A percentile compares a stretch with the other conserved stretches of the same genome.
phyloP scores from a whole-genome alignment of 2,329 filamentous ascomycete genomes.

The Aspergillus melleus region DNA sequence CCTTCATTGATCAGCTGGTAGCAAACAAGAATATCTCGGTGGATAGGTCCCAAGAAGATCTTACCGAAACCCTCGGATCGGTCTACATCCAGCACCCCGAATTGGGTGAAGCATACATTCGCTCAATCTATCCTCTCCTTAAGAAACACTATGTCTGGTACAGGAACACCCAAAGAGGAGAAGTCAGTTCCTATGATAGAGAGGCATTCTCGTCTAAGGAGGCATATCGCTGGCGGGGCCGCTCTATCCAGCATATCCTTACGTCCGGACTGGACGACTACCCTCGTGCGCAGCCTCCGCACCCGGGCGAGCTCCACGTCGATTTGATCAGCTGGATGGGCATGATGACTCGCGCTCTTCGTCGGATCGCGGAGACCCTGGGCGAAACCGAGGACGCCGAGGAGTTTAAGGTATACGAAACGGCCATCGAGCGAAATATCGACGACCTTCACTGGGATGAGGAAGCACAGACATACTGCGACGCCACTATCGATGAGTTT shows the following conservation, averaged over 20 bases:
- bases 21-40: slow-evolving; percentile 36
- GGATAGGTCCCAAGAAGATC: slow-evolving; percentile 22
- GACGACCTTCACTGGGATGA: slow-evolving; percentile 92
- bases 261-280: slow-evolving; percentile 97
- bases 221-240: slow-evolving; percentile 91
- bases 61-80: slow-evolving; percentile 55
- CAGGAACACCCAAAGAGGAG: slow-evolving; percentile 83
- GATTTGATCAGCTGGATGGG: slow-evolving; percentile 97
- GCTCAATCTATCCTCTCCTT: slow-evolving; percentile 78
- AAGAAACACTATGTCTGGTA: slow-evolving; percentile 94
- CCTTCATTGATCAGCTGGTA: slow-evolving; percentile 76
- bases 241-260: slow-evolving; percentile 80
- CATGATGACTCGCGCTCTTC: slow-evolving; percentile 87
- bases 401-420: slow-evolving; percentile 69
- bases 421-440: slow-evolving; percentile 80
- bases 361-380: slow-evolving; percentile 75
- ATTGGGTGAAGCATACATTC: slow-evolving; percentile 69
- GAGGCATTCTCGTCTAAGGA: slow-evolving; percentile 86
- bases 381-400: slow-evolving; percentile 72
- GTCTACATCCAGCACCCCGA: slow-evolving; percentile 68
- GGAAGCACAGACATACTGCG: slow-evolving; percentile 80
- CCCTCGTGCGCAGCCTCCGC: slow-evolving; percentile 86
- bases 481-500: slow-evolving; percentile 91
- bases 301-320: slow-evolving; percentile 92
- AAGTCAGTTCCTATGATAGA: slow-evolving; percentile 88